Conservation (phyloP, 2,329 filamentous ascomycete species). For the Aureobasidium sp. region DNA sequence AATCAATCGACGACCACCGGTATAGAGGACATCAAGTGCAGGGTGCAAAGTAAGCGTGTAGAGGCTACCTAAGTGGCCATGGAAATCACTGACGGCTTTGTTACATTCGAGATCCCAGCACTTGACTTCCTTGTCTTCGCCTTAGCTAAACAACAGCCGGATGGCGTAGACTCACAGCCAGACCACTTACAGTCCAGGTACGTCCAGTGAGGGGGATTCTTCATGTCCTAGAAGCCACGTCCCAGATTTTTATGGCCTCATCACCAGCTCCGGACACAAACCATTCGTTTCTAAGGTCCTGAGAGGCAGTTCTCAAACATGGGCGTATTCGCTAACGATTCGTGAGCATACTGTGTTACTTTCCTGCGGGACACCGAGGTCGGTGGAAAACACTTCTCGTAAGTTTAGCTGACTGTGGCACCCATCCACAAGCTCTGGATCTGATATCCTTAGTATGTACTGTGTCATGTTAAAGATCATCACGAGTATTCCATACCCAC, state of each 20-base stretch:
- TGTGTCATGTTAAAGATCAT: too few relatives aligned
- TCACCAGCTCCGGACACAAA: background rate
- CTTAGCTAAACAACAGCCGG: background rate
- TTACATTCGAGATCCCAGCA: background rate
- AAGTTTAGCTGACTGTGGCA: background rate
- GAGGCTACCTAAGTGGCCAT: background rate
- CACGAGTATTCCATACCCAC: too few relatives aligned
- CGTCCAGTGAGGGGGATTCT: background rate
- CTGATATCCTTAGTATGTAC: background rate
- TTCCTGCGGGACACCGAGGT: background rate
- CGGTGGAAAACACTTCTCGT: background rate
- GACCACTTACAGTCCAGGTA: background rate
- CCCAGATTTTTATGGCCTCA: background rate
- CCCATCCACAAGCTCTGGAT: background rate
- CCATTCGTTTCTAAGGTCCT: background rate
- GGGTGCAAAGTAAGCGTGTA: background rate
- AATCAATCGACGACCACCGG: background rate
- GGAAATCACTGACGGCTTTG: background rate
- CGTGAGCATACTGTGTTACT: background rate
- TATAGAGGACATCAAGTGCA: background rate
- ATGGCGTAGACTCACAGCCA: background rate
- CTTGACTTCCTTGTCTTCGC: background rate
- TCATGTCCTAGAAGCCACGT: background rate
- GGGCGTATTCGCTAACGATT: too few relatives aligned
- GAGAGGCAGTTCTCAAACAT: too few relatives aligned